These are phyloP conservation scores for Eucalyptus paniculata DNA, from an alignment of 345 rosid species.

Conservation along the genomic window DNA sequence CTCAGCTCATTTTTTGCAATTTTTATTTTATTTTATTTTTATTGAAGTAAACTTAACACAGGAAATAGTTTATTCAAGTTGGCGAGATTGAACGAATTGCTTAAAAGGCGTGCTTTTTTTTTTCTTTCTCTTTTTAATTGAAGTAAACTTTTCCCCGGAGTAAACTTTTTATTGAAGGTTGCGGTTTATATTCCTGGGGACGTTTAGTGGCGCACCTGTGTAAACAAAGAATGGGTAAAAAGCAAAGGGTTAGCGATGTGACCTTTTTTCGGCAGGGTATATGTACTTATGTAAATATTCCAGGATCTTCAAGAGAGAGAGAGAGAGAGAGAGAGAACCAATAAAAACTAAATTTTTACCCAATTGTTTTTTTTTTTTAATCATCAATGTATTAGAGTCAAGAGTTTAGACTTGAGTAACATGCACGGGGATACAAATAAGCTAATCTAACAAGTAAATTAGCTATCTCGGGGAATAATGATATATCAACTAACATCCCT, in stretches of 20 bases:
- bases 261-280: not conserved
- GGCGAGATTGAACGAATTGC: not conserved
- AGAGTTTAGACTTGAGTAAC: not conserved
- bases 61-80: not conserved
- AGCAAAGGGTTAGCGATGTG: not conserved
- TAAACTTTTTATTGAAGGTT: not conserved
- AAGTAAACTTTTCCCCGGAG: too few species aligned
- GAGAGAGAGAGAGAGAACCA: not conserved
- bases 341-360: too few species aligned
- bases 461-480: not conserved
- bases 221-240: not conserved
- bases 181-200: not conserved
- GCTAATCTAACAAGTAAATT: not conserved
- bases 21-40: too few species aligned
- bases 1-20: not conserved
- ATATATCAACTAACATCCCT: not conserved
- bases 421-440: not conserved
- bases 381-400: not conserved
- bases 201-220: not conserved
- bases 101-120: not conserved
- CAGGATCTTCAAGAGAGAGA: not conserved
- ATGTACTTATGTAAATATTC: not conserved
- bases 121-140: too few species aligned
- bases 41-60: fast-evolving
- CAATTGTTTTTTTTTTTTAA: too few species aligned